Percentiles rank a stretch among this genome's conserved stretches.
These are phyloP conservation scores for Colletotrichum limetticola DNA, from an alignment of 2,329 filamentous ascomycete species.

Conservation along the genomic window DNA sequence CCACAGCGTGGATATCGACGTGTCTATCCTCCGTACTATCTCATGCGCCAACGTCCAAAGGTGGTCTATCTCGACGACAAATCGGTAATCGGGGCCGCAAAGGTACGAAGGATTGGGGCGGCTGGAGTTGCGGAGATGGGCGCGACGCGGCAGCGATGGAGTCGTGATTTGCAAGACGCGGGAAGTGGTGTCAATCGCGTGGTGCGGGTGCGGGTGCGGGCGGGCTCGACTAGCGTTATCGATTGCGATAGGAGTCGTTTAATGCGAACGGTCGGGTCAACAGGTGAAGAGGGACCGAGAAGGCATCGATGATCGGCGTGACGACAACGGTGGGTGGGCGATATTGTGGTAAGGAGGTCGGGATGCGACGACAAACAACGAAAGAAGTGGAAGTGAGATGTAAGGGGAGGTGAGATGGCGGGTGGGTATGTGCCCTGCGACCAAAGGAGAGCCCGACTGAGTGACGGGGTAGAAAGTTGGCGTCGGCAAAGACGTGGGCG, in stretches of 20 bases:
- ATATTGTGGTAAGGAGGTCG: conserved; percentile 24
- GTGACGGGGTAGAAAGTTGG: conserved; percentile 24
- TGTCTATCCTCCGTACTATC: conserved; percentile 53
- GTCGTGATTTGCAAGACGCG: conserved; percentile 21
- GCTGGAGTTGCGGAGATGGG: conserved; percentile 24
- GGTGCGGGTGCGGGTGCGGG: conserved; percentile 14
- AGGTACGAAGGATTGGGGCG: not conserved
- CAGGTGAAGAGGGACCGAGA: conserved; percentile 23
- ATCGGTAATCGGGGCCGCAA: conserved; percentile 21
- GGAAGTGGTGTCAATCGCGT: conserved; percentile 28
- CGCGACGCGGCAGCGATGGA: conserved; percentile 34
- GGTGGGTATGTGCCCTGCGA: conserved; percentile 30
- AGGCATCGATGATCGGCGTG: conserved; percentile 36
- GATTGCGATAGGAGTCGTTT: conserved; percentile 21
- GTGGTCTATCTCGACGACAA: conserved; percentile 10
- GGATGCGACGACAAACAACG: conserved; percentile 31
- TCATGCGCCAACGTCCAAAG: conserved; percentile 54
- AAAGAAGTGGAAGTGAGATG: conserved; percentile 15
- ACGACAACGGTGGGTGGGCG: conserved; percentile 10
- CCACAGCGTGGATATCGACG: conserved; percentile 71
- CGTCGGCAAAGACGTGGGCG: conserved; percentile 23
- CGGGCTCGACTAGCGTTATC: conserved; percentile 30
- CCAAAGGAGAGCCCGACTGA: conserved; percentile 27
- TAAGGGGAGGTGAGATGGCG: conserved; percentile 27
- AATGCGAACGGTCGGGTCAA: conserved; percentile 24